Conservation (phyloP, 169 alveolate species). For the Cryptosporidium meleagridis region DNA sequence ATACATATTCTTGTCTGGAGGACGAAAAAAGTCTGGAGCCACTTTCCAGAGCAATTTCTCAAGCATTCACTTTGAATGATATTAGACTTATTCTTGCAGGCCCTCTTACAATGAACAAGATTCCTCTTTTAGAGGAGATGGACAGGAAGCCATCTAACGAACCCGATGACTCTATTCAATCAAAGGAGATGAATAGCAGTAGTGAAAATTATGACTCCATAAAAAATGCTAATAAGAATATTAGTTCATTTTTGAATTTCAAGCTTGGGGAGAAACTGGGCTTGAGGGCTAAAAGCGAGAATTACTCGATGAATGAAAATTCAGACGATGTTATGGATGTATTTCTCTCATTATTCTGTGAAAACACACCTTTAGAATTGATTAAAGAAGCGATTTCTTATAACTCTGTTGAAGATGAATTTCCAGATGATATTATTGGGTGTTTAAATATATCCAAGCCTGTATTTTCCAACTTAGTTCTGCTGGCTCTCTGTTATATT, state of each 20-base stretch:
- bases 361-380: slow-evolving; percentile 7
- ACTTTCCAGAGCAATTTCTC: slow-evolving; percentile 8
- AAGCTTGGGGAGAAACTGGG: slow-evolving; percentile 20
- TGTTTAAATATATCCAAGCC: not conserved
- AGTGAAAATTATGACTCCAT: not conserved
- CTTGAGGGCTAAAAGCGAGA: not conserved
- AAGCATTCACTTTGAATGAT: slow-evolving; percentile 32
- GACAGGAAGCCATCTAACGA: not conserved
- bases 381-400: slow-evolving; percentile 13
- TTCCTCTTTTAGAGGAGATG: slow-evolving; percentile 37
- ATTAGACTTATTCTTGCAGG: slow-evolving; percentile 56
- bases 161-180: not conserved
- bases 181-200: not conserved
- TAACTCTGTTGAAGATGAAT: slow-evolving; percentile 24
- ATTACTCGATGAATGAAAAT: not conserved
- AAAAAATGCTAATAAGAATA: not conserved
- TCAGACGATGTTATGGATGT: not conserved
- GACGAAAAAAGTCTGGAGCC: not conserved
- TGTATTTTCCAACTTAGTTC: slow-evolving; percentile 33
- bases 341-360: slow-evolving; percentile 18
- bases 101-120: slow-evolving; percentile 49
- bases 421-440: not conserved
- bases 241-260: slow-evolving; percentile 41
- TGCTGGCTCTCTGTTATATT: slow-evolving; percentile 44
- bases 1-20: not conserved